Percentiles rank a stretch among this genome's conserved stretches.
These are phyloP conservation scores for Triglochin maritima DNA, from an alignment of 106 monocot genomes.

Conservation along the genomic window DNA sequence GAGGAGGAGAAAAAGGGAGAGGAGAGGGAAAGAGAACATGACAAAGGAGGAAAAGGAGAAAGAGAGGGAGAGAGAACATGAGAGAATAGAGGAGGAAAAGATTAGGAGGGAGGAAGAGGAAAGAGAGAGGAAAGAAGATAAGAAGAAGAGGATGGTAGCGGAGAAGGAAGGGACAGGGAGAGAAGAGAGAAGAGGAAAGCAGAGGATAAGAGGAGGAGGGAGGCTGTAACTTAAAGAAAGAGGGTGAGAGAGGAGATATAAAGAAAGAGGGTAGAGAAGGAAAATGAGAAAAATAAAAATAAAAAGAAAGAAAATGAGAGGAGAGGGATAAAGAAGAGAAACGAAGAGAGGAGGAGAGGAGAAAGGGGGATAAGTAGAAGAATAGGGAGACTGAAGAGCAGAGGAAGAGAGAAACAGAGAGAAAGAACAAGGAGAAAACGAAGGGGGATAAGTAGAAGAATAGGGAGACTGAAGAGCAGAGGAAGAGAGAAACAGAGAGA, in stretches of 20 bases:
- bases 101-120: too few species aligned
- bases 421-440: too few species aligned
- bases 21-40: not conserved
- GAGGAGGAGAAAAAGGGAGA: not conserved
- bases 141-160: not conserved
- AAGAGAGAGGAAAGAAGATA: too few species aligned
- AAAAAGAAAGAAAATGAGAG: too few species aligned
- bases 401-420: too few species aligned
- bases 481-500: not conserved
- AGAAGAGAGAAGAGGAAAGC: not conserved
- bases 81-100: too few species aligned
- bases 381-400: too few species aligned
- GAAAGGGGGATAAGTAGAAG: not conserved
- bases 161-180: not conserved
- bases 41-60: not conserved
- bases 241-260: not conserved
- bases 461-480: not conserved
- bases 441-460: not conserved
- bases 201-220: too few species aligned
- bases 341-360: not conserved
- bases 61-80: too few species aligned
- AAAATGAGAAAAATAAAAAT: not conserved
- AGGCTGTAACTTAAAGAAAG: not conserved
- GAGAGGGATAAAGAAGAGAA: not conserved
- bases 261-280: not conserved